Percentiles rank a stretch among this genome's conserved stretches.
Conservation (phyloP, 1,284 basidiomycete genomes). For the Malassezia vespertilionis region DNA sequence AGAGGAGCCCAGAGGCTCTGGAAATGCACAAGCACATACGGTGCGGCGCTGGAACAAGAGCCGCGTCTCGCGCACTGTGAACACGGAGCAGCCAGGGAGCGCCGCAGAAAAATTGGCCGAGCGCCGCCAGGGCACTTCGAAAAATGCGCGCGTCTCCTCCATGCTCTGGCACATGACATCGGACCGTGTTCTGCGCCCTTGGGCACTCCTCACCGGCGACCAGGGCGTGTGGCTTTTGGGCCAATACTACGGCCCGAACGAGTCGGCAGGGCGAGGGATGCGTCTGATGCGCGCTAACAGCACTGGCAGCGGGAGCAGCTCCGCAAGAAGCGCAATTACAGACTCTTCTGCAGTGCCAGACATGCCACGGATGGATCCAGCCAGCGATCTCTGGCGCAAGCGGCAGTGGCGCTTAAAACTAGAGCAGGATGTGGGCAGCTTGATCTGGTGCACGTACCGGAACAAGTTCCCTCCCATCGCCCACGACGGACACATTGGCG, state of each 20-base stretch:
- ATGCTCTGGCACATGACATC: constrained; percentile 8
- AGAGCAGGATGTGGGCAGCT: constrained; percentile 26
- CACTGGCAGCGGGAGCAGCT: background rate
- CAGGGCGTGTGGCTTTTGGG: constrained; percentile 6
- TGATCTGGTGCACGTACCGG: constrained; percentile 46
- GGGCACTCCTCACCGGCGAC: background rate
- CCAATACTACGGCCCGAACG: constrained; percentile 1
- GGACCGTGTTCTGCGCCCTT: background rate
- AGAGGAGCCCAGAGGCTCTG: too few relatives aligned
- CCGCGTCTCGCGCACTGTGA: too few relatives aligned
- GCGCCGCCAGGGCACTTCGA: too few relatives aligned
- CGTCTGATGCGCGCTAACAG: background rate
- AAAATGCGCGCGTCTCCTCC: background rate
- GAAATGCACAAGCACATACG: too few relatives aligned
- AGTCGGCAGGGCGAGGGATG: background rate
- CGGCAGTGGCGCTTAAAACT: constrained; percentile 7
- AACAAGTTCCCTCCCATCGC: constrained; percentile 40
- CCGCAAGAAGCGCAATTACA: background rate
- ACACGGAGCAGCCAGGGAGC: too few relatives aligned
- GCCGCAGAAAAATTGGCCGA: too few relatives aligned
- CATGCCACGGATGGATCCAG: too few relatives aligned
- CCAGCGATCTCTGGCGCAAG: background rate
- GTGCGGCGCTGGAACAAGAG: too few relatives aligned
- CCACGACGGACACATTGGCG: constrained; percentile 35
- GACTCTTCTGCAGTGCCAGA: background rate